These are phyloP conservation scores for Schwanniomyces occidentalis DNA, from an alignment of 805 yeast species.

Conservation along the genomic window DNA sequence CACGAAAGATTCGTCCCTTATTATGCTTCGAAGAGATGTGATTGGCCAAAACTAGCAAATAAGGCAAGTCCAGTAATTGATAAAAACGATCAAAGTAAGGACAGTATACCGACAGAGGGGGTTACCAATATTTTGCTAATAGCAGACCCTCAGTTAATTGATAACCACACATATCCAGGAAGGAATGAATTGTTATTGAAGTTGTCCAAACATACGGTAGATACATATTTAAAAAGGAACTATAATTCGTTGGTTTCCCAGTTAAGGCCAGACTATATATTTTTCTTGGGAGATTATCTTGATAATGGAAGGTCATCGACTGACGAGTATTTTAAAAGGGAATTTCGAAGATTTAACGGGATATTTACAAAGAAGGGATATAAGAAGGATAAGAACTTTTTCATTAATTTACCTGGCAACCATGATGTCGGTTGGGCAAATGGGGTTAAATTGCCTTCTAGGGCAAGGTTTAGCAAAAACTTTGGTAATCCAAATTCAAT, in stretches of 20 bases:
- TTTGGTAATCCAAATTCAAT: constrained; percentile 36
- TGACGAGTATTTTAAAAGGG: constrained; percentile 29
- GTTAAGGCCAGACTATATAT: constrained; percentile 35
- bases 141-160: constrained; percentile 48
- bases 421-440: constrained; percentile 96
- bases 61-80: neutral
- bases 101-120: constrained; percentile 1
- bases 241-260: constrained; percentile 31
- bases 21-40: constrained; percentile 25
- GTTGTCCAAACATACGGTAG: constrained; percentile 43
- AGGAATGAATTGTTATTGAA: constrained; percentile 29
- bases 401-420: constrained; percentile 69
- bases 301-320: constrained; percentile 41
- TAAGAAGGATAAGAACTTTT: constrained; percentile 24
- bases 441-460: constrained; percentile 45
- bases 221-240: constrained; percentile 37
- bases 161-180: constrained; percentile 45
- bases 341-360: constrained; percentile 31
- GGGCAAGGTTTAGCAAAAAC: constrained; percentile 26
- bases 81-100: constrained; percentile 9
- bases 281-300: constrained; percentile 43
- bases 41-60: constrained; percentile 26
- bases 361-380: constrained; percentile 26
- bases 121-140: constrained; percentile 33
- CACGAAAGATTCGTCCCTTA: constrained; percentile 36